These are phyloP conservation scores for Podospora sp. DNA, from an alignment of 495 filamentous ascomycete species.

Conservation along the genomic window DNA sequence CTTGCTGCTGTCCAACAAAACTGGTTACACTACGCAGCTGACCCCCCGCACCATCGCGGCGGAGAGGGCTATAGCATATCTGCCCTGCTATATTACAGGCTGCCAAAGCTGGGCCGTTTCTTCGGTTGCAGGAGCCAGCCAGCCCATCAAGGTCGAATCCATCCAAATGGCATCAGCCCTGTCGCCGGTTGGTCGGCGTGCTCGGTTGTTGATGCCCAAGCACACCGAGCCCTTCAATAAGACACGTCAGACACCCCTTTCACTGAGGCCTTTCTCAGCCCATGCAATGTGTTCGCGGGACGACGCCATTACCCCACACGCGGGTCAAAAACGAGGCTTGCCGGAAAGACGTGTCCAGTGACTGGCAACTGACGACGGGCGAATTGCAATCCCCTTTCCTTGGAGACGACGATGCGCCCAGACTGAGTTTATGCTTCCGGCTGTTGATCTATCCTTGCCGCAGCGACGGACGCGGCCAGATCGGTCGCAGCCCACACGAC, in stretches of 20 bases:
- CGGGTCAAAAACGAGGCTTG: background rate
- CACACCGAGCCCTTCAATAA: background rate
- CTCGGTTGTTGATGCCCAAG: background rate
- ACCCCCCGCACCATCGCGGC: background rate
- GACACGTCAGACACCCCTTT: background rate
- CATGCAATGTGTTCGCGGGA: background rate
- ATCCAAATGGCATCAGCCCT: background rate
- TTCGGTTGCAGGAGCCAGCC: background rate
- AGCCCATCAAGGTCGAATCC: background rate
- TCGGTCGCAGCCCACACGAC: background rate
- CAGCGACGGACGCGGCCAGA: conserved; percentile 2
- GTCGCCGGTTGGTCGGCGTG: background rate
- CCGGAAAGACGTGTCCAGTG: background rate
- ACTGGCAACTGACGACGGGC: background rate
- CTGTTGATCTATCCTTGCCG: conserved; percentile 10
- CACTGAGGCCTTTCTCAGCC: background rate
- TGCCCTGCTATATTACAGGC: background rate
- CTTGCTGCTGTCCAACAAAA: background rate
- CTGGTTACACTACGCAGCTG: background rate
- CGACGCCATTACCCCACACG: background rate
- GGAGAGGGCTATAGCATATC: background rate
- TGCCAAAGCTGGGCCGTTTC: background rate
- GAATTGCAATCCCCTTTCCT: too few species aligned
- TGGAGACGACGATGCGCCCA: background rate
- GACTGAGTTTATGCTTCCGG: background rate